Base-by-base conservation (phyloP, 192 early-diverging fungal genomes). In the Umbelopsis isabellina region DNA sequence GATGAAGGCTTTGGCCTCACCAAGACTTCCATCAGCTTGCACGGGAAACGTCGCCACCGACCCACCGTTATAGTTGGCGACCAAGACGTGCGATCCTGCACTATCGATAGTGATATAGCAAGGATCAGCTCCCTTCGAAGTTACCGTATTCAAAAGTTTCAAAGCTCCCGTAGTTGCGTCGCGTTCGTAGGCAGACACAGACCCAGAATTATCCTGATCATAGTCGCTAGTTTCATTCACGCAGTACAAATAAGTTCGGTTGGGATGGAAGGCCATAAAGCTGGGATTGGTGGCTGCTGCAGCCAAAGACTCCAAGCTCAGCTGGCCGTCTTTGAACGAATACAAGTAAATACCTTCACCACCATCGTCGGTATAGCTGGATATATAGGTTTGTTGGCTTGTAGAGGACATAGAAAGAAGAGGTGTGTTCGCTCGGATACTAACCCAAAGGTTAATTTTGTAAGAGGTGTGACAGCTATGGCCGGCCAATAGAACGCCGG, bases 51-150 rank as follows among this genome's bases (percentile, higher is more conserved):
- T 49, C 0, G 49, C 35, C 2, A 66, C 68, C 10, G 70, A 72
- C 1, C 78, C 78, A 22, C 78, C 71, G 25, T 23, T 67, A 25
- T 80, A 80, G 50, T 80, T 80, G 50, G 74, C 74, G 0, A 73
- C 71, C 33, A 80, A 50, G 1, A 72, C 30, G 49, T 80, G 30
- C 13, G 50, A 48, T 2, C 71, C 67, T 2, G 55, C 45, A 6
- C 53, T 61, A 52, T 78, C 76, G 16, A 72, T 46, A 11, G 61
- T 49, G 12, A 67, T 23, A 48, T 80, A 64, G 33, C 78, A 80
- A 35, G 78, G 78, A 46, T 72, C 45, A 23, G 45, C 67, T 4
- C 78, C 78, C 1, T 69, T 41, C 1, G 74, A 69, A 0, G 78
- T 58, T 37, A 68, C 49, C 13, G 51, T 41, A 41, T 76, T 80